A percentile compares a stretch with the other conserved stretches of the same genome.
phyloP scores from a whole-genome alignment of 2,329 filamentous ascomycete species.

The Aureobasidium sp. region DNA sequence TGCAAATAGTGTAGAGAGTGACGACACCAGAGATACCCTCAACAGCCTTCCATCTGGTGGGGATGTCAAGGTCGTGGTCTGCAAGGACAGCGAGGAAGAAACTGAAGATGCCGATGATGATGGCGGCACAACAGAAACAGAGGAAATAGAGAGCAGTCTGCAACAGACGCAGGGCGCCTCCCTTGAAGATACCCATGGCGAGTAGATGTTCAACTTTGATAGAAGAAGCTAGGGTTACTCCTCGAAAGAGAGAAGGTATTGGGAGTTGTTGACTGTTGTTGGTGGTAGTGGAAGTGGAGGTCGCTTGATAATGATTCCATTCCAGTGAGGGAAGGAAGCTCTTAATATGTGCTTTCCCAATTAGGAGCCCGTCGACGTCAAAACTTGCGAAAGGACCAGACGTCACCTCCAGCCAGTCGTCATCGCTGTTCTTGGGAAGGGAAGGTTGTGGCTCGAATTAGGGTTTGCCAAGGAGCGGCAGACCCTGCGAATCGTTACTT shows the following conservation, averaged over 20 bases:
- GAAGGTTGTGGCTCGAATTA: slow-evolving; percentile 4
- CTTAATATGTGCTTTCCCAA: slow-evolving; percentile 5
- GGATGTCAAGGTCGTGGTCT: slow-evolving; percentile 57
- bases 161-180: slow-evolving; percentile 57
- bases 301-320: slow-evolving; percentile 2
- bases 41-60: slow-evolving; percentile 51
- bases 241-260: background rate
- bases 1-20: slow-evolving; percentile 65
- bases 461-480: too few relatives aligned
- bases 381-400: background rate
- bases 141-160: slow-evolving; percentile 63
- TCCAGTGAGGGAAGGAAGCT: background rate
- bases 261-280: background rate
- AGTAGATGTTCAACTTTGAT: background rate
- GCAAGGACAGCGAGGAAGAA: slow-evolving; percentile 75
- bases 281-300: background rate
- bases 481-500: slow-evolving; percentile 6
- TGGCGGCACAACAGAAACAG: slow-evolving; percentile 63
- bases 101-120: slow-evolving; percentile 63
- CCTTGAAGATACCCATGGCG: slow-evolving; percentile 35
- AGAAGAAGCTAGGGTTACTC: background rate
- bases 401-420: background rate
- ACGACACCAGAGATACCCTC: slow-evolving; percentile 67
- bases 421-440: background rate
- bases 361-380: background rate